Evolutionary conservation across 2,329 filamentous ascomycete species (phyloP).

Genomic region (Epichloe hybrida): DNA sequence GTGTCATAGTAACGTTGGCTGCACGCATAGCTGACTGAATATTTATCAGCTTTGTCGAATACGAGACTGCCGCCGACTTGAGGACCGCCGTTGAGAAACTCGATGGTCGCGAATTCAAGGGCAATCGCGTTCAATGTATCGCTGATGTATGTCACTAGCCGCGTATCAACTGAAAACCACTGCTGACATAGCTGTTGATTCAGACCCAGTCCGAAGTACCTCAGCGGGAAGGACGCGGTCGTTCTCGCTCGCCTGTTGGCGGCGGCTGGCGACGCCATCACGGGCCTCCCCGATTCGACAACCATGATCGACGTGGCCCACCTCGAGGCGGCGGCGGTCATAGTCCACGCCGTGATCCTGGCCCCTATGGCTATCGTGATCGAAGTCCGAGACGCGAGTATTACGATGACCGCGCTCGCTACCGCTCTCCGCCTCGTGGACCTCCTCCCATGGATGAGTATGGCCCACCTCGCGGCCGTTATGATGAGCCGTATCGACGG

Average conservation of each 20-base stretch:
- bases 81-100: slow-evolving; percentile 90
- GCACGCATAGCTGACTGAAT: not conserved
- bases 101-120: slow-evolving; percentile 86
- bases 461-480: slow-evolving; percentile 50
- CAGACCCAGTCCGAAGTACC: slow-evolving; percentile 71
- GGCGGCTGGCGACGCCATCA: slow-evolving; percentile 43
- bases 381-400: slow-evolving; percentile 77
- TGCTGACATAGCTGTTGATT: not conserved
- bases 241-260: slow-evolving; percentile 60
- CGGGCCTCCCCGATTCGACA: slow-evolving; percentile 48
- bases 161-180: not conserved
- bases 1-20: not conserved
- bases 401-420: slow-evolving; percentile 71
- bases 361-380: slow-evolving; percentile 70
- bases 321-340: slow-evolving; percentile 46
- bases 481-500: slow-evolving; percentile 65
- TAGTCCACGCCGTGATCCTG: slow-evolving; percentile 58
- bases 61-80: slow-evolving; percentile 82
- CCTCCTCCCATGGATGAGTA: slow-evolving; percentile 59
- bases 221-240: slow-evolving; percentile 47
- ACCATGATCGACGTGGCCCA: slow-evolving; percentile 68
- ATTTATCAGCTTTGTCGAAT: slow-evolving; percentile 74
- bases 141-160: slow-evolving; percentile 56
- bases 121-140: slow-evolving; percentile 69
- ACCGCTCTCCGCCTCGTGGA: slow-evolving; percentile 67